These are phyloP conservation scores for Boeremia lycopersici DNA, from an alignment of 2,329 filamentous ascomycete species.

Conservation along the genomic window DNA sequence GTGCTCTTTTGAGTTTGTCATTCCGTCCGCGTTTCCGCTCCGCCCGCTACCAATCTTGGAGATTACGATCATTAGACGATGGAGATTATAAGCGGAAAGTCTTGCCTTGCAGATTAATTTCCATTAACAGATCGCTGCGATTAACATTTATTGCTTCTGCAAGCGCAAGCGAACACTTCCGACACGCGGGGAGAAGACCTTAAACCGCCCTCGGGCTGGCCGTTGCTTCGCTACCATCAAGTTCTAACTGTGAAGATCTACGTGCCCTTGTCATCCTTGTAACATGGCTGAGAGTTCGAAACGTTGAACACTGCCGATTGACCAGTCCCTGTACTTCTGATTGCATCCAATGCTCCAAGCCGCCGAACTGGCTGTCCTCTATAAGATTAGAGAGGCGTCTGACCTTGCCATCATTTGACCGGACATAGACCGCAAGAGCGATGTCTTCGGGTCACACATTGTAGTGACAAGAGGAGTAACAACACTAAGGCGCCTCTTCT, in stretches of 20 bases:
- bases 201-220: constrained; percentile 38
- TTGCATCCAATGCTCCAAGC: constrained; percentile 7
- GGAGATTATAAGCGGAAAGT: neutral
- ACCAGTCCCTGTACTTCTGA: constrained; percentile 1
- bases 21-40: constrained; percentile 38
- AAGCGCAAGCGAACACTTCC: constrained; percentile 29
- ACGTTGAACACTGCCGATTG: constrained; percentile 29
- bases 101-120: constrained; percentile 1
- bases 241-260: constrained; percentile 38
- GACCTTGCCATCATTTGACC: constrained; percentile 5
- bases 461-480: constrained; percentile 24
- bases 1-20: constrained; percentile 37
- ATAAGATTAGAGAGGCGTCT: neutral
- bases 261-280: constrained; percentile 33
- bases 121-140: constrained; percentile 15
- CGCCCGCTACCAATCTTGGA: constrained; percentile 30
- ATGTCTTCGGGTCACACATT: constrained; percentile 29
- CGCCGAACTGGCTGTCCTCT: neutral
- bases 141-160: constrained; percentile 29
- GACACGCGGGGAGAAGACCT: constrained; percentile 36
- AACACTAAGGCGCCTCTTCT: constrained; percentile 26
- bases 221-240: constrained; percentile 32
- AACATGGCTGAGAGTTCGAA: constrained; percentile 40
- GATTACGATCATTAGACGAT: neutral
- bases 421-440: neutral